Conservation (phyloP, 139 green algal genomes). For the Astrephomene gubernaculifera region DNA sequence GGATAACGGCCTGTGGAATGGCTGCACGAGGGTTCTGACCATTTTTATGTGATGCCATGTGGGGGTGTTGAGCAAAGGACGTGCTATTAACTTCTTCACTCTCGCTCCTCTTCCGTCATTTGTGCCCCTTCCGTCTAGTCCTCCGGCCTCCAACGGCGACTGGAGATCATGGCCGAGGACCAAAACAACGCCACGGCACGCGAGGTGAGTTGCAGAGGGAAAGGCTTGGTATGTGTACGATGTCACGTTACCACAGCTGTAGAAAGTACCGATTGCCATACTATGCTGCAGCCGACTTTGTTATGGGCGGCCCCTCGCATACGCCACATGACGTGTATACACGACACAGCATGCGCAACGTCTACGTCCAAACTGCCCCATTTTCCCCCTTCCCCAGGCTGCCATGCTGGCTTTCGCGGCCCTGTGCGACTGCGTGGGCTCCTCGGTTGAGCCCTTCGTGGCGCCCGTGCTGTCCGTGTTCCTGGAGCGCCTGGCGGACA, state of each 20-base stretch:
- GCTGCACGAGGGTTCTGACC: no score
- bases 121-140: background rate
- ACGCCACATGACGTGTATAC: no score
- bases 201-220: conserved; percentile 32
- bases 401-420: conserved; percentile 52
- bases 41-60: no score
- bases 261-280: no score
- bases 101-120: background rate
- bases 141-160: conserved; percentile 14
- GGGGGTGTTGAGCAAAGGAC: no score
- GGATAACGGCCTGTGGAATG: no score
- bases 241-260: no score
- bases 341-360: no score
- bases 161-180: conserved; percentile 37
- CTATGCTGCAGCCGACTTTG: no score
- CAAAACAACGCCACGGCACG: conserved; percentile 16
- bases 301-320: no score
- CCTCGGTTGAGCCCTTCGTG: conserved; percentile 75
- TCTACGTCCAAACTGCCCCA: background rate
- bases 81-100: no score
- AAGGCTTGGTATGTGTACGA: background rate
- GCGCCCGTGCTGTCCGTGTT: conserved; percentile 70
- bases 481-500: conserved; percentile 78
- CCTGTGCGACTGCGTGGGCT: conserved; percentile 56
- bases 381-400: conserved; percentile 32